Base-by-base conservation (phyloP, 2,329 filamentous ascomycete species). In the Hymenoscyphus fructigenus region DNA sequence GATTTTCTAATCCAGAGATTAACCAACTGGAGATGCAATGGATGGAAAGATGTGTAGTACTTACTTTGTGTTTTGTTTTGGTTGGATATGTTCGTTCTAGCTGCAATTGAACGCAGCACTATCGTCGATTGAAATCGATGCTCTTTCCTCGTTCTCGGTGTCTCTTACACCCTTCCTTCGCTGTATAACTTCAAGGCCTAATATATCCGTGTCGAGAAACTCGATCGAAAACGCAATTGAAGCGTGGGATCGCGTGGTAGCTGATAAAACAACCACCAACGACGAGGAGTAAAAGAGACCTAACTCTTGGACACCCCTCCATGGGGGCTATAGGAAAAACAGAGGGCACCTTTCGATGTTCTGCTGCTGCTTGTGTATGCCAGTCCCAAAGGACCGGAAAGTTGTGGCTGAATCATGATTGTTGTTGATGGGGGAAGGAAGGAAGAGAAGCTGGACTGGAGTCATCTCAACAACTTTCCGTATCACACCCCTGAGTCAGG, bases 261-360 rank as follows among this genome's bases (percentile, higher is more conserved):
- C 68, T 70, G 64, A 67, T 64, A 66, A 58, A 66, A 66, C 62
- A 65, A 72, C 69, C 67, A 73, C 67, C 68, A 68, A 72, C 68
- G 68, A 67, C 68, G 62, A 36, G 59, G 59, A 38, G 41, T 26
- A 61, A 60, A 58, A 64, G 65, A 67, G 69, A 73, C 65, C 61
- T 72, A 75, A 69, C 71, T 74, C 67, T 66, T 62, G 57, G 61
- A 68, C 67, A 74, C 73, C 73, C 72, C 73, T 65, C 59, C 70
- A 65, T 67, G 73, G 73, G 73, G 73, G 73, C 69, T 75, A 75
- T 75, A 72, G 10, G 63, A 68, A 63, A 66, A 66, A 67, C 68
- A 71, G 67, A 68, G 66, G 44, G 66, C 71, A 72, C 73, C 72
- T 67, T 68, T 61, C 58, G 69, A 73, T 63, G 69, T 68, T 64